A percentile compares a stretch with the other conserved stretches of the same genome.
Conservation (phyloP, 2,329 filamentous ascomycete species). For the Elsinoe arachidis region DNA sequence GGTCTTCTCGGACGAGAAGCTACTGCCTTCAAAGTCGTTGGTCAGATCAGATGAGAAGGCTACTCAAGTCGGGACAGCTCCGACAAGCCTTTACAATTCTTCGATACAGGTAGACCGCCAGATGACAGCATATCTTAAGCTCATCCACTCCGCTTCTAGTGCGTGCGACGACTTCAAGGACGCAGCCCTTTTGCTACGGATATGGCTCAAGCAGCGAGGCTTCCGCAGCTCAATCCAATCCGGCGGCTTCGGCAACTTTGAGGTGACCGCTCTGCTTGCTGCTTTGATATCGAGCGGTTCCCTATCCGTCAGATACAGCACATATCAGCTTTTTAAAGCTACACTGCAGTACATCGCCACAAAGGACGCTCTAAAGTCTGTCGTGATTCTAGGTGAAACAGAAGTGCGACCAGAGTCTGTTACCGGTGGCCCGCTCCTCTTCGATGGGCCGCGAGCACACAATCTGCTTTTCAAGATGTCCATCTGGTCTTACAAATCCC, state of each 20-base stretch:
- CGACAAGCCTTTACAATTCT: constrained; percentile 84
- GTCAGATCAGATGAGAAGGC: constrained; percentile 50
- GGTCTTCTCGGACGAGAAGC: constrained; percentile 63
- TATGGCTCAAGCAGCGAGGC: constrained; percentile 84
- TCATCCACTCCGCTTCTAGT: constrained; percentile 61
- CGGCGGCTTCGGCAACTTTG: constrained; percentile 88
- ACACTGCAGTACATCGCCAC: constrained; percentile 76
- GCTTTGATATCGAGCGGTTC: constrained; percentile 72
- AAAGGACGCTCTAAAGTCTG: constrained; percentile 59
- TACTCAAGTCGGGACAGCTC: constrained; percentile 23
- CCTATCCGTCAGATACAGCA: constrained; percentile 73
- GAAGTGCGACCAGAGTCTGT: not conserved
- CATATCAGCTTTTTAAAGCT: constrained; percentile 91
- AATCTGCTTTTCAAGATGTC: constrained; percentile 91
- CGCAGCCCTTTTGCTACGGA: constrained; percentile 73
- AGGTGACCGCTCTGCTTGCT: constrained; percentile 76
- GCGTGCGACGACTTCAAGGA: constrained; percentile 68
- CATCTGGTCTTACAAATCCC: constrained; percentile 65
- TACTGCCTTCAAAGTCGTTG: constrained; percentile 60
- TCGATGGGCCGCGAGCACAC: constrained; percentile 62
- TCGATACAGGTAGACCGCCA: constrained; percentile 70
- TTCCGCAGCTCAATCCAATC: constrained; percentile 59
- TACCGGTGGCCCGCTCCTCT: constrained; percentile 58
- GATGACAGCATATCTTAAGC: constrained; percentile 64
- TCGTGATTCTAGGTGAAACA: constrained; percentile 39